A percentile compares a stretch with the other conserved stretches of the same genome.
Conservation (phyloP, 2,329 filamentous ascomycete species). For the Thelonectria olida region DNA sequence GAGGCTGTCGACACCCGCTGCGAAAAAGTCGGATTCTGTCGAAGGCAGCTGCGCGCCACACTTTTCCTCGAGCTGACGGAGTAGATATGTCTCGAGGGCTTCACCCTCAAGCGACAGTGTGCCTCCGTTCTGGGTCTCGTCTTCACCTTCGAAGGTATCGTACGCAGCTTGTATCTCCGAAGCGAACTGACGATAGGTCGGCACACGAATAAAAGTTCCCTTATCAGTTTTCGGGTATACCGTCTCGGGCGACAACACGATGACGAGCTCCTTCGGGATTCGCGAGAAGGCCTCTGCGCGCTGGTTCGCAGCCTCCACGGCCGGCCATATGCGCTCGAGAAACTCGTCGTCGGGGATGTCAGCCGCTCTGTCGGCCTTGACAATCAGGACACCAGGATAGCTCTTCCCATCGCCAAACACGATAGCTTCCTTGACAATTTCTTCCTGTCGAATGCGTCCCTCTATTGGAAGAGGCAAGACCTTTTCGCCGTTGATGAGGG, state of each 20-base stretch:
- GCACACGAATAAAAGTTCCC: constrained; percentile 61
- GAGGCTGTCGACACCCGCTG: constrained; percentile 65
- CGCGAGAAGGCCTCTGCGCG: constrained; percentile 60
- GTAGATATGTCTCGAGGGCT: constrained; percentile 46
- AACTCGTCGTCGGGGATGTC: constrained; percentile 54
- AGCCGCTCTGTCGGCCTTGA: constrained; percentile 56
- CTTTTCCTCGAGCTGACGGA: constrained; percentile 43
- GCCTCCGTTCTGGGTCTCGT: constrained; percentile 5
- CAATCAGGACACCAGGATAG: constrained; percentile 62
- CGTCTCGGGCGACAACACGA: constrained; percentile 54
- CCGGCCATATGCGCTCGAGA: constrained; percentile 58
- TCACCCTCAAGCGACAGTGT: background rate
- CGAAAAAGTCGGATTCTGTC: constrained; percentile 61
- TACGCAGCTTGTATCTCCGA: constrained; percentile 55
- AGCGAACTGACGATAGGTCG: constrained; percentile 56
- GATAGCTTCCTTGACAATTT: constrained; percentile 63
- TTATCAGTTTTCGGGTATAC: constrained; percentile 62
- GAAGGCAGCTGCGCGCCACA: constrained; percentile 13
- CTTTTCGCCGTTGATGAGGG: constrained; percentile 58
- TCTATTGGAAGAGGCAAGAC: constrained; percentile 59
- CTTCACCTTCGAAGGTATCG: constrained; percentile 28
- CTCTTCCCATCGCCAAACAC: constrained; percentile 65
- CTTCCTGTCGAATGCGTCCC: constrained; percentile 60
- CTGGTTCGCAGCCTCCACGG: constrained; percentile 60
- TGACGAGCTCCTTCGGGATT: constrained; percentile 62